Percentiles rank a stretch among this genome's conserved stretches.
These are phyloP conservation scores for Chaetomium globosum DNA, from an alignment of 2,329 filamentous ascomycete genomes.

Conservation along the genomic window DNA sequence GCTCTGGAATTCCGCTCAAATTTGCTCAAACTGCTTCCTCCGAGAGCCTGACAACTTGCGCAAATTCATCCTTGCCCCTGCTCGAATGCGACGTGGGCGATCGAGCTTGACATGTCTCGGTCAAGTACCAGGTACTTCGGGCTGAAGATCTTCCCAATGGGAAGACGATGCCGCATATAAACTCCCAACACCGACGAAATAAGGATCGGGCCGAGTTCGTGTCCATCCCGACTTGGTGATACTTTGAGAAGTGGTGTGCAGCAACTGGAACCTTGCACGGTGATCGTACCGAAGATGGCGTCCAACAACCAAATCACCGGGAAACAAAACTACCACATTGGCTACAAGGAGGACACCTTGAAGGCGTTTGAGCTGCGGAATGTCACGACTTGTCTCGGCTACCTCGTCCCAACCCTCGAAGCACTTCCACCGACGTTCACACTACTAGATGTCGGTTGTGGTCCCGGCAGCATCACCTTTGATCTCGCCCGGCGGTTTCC, in stretches of 20 bases:
- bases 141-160: neutral
- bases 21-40: conserved; percentile 10
- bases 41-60: conserved; percentile 12
- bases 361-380: conserved; percentile 25
- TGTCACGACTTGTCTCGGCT: conserved; percentile 18
- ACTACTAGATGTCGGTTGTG: neutral
- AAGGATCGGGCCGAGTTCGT: neutral
- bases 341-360: conserved; percentile 27
- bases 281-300: neutral
- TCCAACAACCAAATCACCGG: neutral
- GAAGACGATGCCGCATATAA: neutral
- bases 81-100: neutral
- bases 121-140: neutral
- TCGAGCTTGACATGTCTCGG: neutral
- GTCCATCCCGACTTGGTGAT: neutral
- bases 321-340: conserved; percentile 21
- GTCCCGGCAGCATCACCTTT: neutral
- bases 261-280: neutral
- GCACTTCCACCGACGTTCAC: neutral
- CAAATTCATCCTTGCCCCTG: neutral
- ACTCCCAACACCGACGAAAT: neutral
- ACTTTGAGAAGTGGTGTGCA: neutral
- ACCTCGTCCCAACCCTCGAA: neutral
- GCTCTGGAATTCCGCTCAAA: conserved; percentile 15
- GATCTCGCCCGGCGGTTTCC: neutral